Percentiles rank a stretch among this genome's conserved stretches.
Evolutionary conservation across 2,329 filamentous ascomycete genomes (phyloP).

Genomic region (Balansia obtecta): DNA sequence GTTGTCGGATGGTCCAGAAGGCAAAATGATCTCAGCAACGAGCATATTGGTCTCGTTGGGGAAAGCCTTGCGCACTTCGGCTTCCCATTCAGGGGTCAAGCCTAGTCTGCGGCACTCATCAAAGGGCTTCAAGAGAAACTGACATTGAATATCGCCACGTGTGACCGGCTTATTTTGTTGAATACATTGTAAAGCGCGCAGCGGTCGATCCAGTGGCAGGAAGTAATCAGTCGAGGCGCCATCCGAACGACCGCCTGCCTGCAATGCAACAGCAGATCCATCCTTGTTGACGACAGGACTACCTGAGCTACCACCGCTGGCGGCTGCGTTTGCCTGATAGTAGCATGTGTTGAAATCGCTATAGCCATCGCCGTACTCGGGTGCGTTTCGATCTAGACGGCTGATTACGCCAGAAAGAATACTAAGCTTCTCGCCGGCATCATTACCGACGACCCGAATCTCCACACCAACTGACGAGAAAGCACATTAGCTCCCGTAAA

Average conservation of each 20-base stretch:
- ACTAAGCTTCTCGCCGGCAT: conserved; percentile 95
- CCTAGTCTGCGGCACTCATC: conserved; percentile 90
- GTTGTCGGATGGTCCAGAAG: conserved; percentile 72
- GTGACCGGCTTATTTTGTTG: conserved; percentile 62
- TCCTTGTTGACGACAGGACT: conserved; percentile 96
- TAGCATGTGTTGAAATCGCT: conserved; percentile 95
- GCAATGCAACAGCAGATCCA: conserved; percentile 80
- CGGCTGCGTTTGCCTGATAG: conserved; percentile 94
- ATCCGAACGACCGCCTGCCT: conserved; percentile 87
- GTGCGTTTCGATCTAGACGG: conserved; percentile 87
- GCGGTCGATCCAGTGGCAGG: conserved; percentile 78
- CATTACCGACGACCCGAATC: conserved; percentile 95
- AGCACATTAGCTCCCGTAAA: conserved; percentile 9
- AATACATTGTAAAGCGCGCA: conserved; percentile 77
- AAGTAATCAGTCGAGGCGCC: conserved; percentile 98
- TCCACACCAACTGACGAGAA: conserved; percentile 60
- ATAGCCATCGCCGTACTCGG: conserved; percentile 95
- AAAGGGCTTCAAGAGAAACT: conserved; percentile 94
- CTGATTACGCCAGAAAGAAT: conserved; percentile 97
- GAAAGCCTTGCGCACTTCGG: conserved; percentile 67
- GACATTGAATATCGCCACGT: conserved; percentile 95
- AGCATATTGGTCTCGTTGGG: conserved; percentile 95
- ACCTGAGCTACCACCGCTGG: conserved; percentile 94
- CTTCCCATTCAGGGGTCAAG: conserved; percentile 75
- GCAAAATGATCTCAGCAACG: conserved; percentile 88